phyloP scores from a whole-genome alignment of 2,329 filamentous ascomycete species.

The Sclerotinia minor region DNA sequence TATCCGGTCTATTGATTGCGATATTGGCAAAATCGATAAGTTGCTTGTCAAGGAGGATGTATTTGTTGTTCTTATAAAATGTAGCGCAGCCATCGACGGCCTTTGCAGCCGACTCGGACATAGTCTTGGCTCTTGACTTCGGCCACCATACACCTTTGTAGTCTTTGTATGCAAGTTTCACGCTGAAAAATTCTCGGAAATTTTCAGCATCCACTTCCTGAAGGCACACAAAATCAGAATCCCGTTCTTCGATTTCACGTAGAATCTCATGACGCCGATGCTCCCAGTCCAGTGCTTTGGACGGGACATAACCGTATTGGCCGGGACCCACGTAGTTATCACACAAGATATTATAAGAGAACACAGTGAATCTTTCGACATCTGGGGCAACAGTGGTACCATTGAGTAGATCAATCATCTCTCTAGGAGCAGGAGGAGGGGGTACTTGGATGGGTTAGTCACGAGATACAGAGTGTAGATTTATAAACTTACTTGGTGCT shows the following conservation, averaged over 20 bases:
- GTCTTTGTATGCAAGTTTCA: conserved; percentile 79
- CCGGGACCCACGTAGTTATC: conserved; percentile 85
- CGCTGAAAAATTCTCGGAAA: conserved; percentile 87
- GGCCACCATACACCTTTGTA: conserved; percentile 96
- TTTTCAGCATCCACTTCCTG: conserved; percentile 93
- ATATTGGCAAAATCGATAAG: conserved; percentile 88
- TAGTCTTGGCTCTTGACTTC: conserved; percentile 85
- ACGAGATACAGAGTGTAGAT: conserved; percentile 3
- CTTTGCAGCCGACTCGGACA: conserved; percentile 84
- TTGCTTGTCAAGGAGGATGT: conserved; percentile 89
- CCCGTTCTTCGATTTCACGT: conserved; percentile 73
- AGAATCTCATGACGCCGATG: conserved; percentile 81
- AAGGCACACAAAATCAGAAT: conserved; percentile 87
- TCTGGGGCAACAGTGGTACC: conserved; percentile 53
- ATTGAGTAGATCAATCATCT: conserved; percentile 75
- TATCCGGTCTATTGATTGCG: conserved; percentile 91
- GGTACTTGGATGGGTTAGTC: conserved; percentile 57
- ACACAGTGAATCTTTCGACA: conserved; percentile 74
- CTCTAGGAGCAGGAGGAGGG: conserved; percentile 71
- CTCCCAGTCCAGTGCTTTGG: conserved; percentile 79
- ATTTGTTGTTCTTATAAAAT: conserved; percentile 96
- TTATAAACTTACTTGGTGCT: conserved; percentile 69
- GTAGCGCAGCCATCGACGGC: conserved; percentile 95
- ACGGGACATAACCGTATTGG: conserved; percentile 88
- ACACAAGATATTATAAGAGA: conserved; percentile 95